Conservation (phyloP, 148 eudicot genomes). For the Selenicereus undatus region DNA sequence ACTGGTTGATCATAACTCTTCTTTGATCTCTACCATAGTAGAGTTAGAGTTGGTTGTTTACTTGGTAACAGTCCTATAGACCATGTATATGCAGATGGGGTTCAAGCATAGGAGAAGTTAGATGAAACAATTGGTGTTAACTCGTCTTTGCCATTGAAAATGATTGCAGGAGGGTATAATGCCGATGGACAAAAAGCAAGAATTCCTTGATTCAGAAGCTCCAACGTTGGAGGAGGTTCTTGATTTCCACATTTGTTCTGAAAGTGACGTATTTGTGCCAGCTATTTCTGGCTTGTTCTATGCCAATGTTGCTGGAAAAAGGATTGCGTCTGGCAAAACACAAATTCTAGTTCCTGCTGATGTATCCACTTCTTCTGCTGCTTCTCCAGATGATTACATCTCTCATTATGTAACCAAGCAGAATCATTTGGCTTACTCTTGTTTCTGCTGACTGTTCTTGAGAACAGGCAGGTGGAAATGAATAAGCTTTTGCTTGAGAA, state of each 20-base stretch:
- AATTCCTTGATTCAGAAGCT: slow-evolving; percentile 56
- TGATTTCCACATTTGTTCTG: slow-evolving; percentile 76
- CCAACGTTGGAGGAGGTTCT: slow-evolving; percentile 71
- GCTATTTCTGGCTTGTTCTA: slow-evolving; percentile 88
- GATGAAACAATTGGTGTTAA: too few species aligned
- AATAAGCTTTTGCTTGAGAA: slow-evolving; percentile 17
- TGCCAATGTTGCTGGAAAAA: slow-evolving; percentile 83
- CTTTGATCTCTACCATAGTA: too few species aligned
- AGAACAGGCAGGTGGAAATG: neutral
- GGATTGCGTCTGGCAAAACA: slow-evolving; percentile 77
- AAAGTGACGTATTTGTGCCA: slow-evolving; percentile 83
- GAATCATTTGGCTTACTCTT: slow-evolving; percentile 89
- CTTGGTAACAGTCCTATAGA: too few species aligned
- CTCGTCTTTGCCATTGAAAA: neutral
- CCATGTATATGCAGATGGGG: too few species aligned
- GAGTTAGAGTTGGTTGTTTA: too few species aligned
- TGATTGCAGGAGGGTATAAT: slow-evolving; percentile 76
- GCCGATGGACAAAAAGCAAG: slow-evolving; percentile 71
- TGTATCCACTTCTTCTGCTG: slow-evolving; percentile 33
- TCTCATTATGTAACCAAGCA: slow-evolving; percentile 70
- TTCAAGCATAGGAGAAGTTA: too few species aligned
- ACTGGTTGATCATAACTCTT: too few species aligned
- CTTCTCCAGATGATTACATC: slow-evolving; percentile 51
- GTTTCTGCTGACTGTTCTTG: slow-evolving; percentile 58
- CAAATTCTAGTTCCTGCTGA: slow-evolving; percentile 81